Evolutionary conservation across 495 filamentous ascomycete species (phyloP), one percentile per base, ranked within the genome.

Genomic region (Annulohypoxylon stygium): DNA sequence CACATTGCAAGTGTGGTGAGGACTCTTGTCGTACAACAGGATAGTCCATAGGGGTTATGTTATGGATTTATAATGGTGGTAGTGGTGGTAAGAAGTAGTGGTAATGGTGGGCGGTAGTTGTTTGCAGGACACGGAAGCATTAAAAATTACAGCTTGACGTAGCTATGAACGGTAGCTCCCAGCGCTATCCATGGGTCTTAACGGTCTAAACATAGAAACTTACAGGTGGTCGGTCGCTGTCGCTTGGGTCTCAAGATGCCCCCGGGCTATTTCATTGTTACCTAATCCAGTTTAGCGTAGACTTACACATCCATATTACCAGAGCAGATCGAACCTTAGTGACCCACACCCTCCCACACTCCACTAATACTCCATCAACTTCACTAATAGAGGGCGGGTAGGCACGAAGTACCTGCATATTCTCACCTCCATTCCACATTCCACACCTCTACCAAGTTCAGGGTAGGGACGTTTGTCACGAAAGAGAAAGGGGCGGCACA

Each of bases 1-100:
- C 74, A 70, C 74, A 78, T 76, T 76, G 73, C 65, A 66, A 61
- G 33, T 69, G 61, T 65, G 70, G 59, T 69, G 48, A 59, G 55
- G 34, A 41, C 60, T 76, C 48, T 23, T 48, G 71, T 59, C 69
- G 71, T 65, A 20, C 34, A 60, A 50, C 45, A 63, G 63, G 59
- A 58, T 30, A 54, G 69, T 75, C 76, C 76, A 78, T 78, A 61
- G 53, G 26, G 33, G 53, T 34, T n/a, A 43, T 14, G 12, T 55
- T 36, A 36, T 36, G 30, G 25, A 34, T 33, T 57, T 57, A 54
- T 30, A 5, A 23, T 54, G 25, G 33, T 57, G 26, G 34, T 30
- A 34, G 11, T 41, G 18, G 54, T 30, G 30, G 30, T 30, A 30
- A 30, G 33, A 37, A 12, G 18, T 9, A 20, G 18, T 41, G 18